Conservation (phyloP, 768 basidiomycete species). For the Tephrocybe sp. region DNA sequence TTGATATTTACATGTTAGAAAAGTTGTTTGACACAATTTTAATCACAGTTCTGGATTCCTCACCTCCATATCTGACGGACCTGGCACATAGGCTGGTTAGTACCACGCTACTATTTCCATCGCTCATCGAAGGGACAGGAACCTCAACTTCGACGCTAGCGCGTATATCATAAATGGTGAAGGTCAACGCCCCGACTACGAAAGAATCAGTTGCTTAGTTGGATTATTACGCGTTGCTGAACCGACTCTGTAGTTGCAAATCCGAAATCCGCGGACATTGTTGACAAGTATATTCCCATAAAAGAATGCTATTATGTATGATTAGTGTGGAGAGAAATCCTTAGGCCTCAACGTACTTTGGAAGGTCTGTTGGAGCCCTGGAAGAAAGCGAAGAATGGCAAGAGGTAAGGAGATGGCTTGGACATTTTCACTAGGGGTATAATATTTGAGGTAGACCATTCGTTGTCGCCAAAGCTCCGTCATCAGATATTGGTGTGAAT, state of each 20-base stretch:
- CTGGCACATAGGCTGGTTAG: slow-evolving; percentile 4
- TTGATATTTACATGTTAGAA: too few relatives aligned
- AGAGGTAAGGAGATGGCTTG: too few relatives aligned
- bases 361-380: too few relatives aligned
- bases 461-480: too few relatives aligned
- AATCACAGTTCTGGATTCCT: too few relatives aligned
- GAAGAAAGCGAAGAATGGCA: too few relatives aligned
- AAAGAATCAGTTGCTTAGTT: not conserved
- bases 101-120: not conserved
- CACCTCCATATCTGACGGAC: slow-evolving; percentile 24
- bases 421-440: too few relatives aligned
- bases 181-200: slow-evolving; percentile 23
- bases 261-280: slow-evolving; percentile 19
- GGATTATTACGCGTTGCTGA: not conserved
- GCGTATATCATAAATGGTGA: slow-evolving; percentile 21
- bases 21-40: too few relatives aligned
- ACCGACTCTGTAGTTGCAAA: slow-evolving; percentile 19
- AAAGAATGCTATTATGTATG: not conserved
- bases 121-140: not conserved
- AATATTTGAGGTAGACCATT: too few relatives aligned
- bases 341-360: too few relatives aligned
- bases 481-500: too few relatives aligned
- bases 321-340: too few relatives aligned
- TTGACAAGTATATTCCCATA: not conserved
- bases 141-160: slow-evolving; percentile 20